These are phyloP conservation scores for Azolla pinnata DNA, from an alignment of 75 land plant species.

Conservation along the genomic window DNA sequence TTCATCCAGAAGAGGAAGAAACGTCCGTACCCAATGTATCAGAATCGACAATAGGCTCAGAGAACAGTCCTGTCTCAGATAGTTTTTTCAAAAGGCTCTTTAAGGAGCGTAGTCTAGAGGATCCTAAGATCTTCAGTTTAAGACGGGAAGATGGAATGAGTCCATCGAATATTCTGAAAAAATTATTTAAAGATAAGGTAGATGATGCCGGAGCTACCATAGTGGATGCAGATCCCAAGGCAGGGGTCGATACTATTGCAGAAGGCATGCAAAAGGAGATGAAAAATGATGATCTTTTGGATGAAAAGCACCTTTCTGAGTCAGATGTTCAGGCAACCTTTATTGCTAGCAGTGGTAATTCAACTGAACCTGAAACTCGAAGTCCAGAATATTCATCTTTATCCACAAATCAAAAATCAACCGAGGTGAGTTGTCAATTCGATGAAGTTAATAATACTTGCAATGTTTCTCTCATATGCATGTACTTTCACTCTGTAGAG, in stretches of 20 bases:
- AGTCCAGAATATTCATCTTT: too few relatives aligned
- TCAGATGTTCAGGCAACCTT: too few relatives aligned
- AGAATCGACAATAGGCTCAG: slow-evolving; percentile 34
- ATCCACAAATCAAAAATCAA: too few relatives aligned
- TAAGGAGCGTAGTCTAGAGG: slow-evolving; percentile 74
- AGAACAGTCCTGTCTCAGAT: slow-evolving; percentile 84
- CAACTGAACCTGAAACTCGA: too few relatives aligned
- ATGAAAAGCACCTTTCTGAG: too few relatives aligned
- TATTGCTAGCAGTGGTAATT: too few relatives aligned
- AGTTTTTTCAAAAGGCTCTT: slow-evolving; percentile 82
- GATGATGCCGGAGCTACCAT: slow-evolving; percentile 18
- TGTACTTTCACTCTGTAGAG: too few relatives aligned
- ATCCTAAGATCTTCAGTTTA: slow-evolving; percentile 53
- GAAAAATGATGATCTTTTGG: not conserved
- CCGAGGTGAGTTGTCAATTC: too few relatives aligned
- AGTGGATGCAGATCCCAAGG: slow-evolving; percentile 8
- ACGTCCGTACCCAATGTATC: slow-evolving; percentile 7
- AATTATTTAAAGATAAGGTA: slow-evolving; percentile 26
- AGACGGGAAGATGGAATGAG: slow-evolving; percentile 16
- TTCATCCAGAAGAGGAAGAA: slow-evolving; percentile 83
- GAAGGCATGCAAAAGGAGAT: not conserved
- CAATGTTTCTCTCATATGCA: too few relatives aligned
- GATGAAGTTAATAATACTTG: too few relatives aligned
- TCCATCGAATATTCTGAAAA: slow-evolving; percentile 25
- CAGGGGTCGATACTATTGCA: not conserved